Conservation (phyloP, 2,329 filamentous ascomycete genomes). For the Cladobotryum mycophilum region DNA sequence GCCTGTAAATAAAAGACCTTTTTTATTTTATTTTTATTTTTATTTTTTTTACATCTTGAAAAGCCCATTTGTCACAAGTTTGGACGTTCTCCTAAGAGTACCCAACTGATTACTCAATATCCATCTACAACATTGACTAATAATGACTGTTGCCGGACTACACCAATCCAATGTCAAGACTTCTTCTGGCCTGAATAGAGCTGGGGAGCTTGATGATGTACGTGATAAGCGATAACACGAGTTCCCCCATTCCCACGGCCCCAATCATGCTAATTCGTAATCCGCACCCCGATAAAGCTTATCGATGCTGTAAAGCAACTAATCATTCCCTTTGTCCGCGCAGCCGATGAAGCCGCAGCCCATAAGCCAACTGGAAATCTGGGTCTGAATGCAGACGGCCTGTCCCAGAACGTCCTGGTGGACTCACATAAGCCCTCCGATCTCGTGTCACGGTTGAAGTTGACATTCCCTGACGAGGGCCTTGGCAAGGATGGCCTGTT, state of each 20-base stretch:
- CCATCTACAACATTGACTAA: neutral
- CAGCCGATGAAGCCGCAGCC: conserved; percentile 58
- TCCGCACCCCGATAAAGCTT: conserved; percentile 41
- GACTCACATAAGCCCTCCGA: conserved; percentile 55
- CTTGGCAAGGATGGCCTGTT: conserved; percentile 69
- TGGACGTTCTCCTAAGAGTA: too few relatives aligned
- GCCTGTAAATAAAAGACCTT: too few relatives aligned
- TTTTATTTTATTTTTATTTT: too few relatives aligned
- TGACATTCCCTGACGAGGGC: conserved; percentile 53
- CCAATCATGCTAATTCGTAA: neutral
- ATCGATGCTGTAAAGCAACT: conserved; percentile 60
- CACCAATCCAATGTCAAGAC: conserved; percentile 18
- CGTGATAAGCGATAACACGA: conserved; percentile 17
- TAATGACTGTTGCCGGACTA: conserved; percentile 19
- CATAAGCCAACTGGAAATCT: conserved; percentile 46
- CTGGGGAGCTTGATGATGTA: conserved; percentile 25
- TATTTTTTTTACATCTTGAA: too few relatives aligned
- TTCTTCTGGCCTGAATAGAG: conserved; percentile 23
- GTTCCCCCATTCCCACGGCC: neutral
- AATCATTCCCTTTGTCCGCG: conserved; percentile 63
- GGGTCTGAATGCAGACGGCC: conserved; percentile 34
- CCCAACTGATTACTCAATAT: too few relatives aligned
- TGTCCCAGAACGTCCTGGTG: conserved; percentile 53
- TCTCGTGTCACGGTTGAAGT: conserved; percentile 47
- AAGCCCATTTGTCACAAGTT: too few relatives aligned